phyloP scores from a whole-genome alignment of 1,284 basidiomycete species.

The Rhodofomes roseus region DNA sequence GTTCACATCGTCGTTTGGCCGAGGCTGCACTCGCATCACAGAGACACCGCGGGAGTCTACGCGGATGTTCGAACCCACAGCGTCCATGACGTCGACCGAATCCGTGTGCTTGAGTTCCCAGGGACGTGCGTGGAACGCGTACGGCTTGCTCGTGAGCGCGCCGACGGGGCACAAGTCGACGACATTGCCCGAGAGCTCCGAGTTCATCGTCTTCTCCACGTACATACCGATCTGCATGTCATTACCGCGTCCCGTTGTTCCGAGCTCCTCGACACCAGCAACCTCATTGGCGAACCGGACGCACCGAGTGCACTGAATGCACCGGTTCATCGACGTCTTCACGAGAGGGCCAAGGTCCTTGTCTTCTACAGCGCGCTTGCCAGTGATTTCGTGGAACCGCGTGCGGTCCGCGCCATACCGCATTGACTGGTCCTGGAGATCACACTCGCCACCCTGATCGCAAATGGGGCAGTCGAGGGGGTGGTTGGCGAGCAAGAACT shows the following conservation, averaged over 20 bases:
- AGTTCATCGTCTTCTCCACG: slow-evolving; percentile 96
- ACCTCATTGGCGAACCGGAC: slow-evolving; percentile 99
- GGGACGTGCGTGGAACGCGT: slow-evolving; percentile 94
- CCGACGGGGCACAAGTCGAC: slow-evolving; percentile 98
- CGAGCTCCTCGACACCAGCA: slow-evolving; percentile 96
- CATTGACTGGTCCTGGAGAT: slow-evolving; percentile 99
- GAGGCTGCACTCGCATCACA: slow-evolving; percentile 97
- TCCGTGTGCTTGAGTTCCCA: slow-evolving; percentile 99
- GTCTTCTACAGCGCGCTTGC: slow-evolving; percentile 98
- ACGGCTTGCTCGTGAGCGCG: slow-evolving; percentile 96
- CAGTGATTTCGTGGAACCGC: slow-evolving; percentile 96
- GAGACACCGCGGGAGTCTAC: slow-evolving; percentile 94
- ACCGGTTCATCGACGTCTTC: slow-evolving; percentile 99
- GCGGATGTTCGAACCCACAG: slow-evolving; percentile 97
- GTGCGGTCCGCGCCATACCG: slow-evolving; percentile 97
- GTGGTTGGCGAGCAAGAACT: slow-evolving; percentile 96
- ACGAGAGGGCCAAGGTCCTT: slow-evolving; percentile 98
- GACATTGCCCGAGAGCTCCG: slow-evolving; percentile 96
- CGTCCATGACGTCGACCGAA: slow-evolving; percentile 96
- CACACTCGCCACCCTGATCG: slow-evolving; percentile 98
- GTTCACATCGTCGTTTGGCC: slow-evolving; percentile 97
- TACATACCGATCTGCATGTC: slow-evolving; percentile 99
- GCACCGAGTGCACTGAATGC: slow-evolving; percentile 99
- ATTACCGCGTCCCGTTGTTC: slow-evolving; percentile 96
- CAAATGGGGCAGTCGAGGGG: slow-evolving; percentile 98